Conservation (phyloP, 768 basidiomycete species). For the Termitomyces sp. region DNA sequence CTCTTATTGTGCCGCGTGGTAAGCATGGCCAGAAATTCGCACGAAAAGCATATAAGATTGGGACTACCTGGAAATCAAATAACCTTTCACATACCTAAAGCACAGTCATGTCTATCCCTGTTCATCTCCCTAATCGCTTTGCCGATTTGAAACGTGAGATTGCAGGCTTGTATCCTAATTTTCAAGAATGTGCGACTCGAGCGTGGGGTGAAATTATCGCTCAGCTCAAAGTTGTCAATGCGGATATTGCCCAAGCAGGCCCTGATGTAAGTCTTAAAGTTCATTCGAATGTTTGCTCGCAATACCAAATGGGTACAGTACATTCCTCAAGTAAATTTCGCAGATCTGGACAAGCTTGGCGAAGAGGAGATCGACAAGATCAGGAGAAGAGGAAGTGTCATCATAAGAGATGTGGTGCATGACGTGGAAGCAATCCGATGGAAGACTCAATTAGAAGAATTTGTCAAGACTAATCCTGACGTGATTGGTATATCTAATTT, state of each 20-base stretch:
- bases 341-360: conserved; percentile 42
- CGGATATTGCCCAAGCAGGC: conserved; percentile 40
- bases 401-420: conserved; percentile 58
- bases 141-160: conserved; percentile 54
- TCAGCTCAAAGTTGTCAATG: conserved; percentile 42
- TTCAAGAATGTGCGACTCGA: conserved; percentile 39
- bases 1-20: not conserved
- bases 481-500: conserved; percentile 38
- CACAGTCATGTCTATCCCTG: conserved; percentile 4
- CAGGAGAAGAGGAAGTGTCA: conserved; percentile 50
- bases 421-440: conserved; percentile 50
- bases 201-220: conserved; percentile 56
- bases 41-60: not conserved
- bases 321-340: conserved; percentile 58
- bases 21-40: not conserved
- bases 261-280: conserved; percentile 34
- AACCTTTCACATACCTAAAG: not conserved
- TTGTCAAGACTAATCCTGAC: conserved; percentile 50
- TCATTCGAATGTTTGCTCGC: not conserved
- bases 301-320: conserved; percentile 29
- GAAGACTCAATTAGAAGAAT: conserved; percentile 52
- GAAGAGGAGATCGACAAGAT: conserved; percentile 43
- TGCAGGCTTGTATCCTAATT: conserved; percentile 44
- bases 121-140: conserved; percentile 43
- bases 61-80: not conserved